phyloP scores from a whole-genome alignment of 768 basidiomycete genomes.

The Chalciporus chontae region DNA sequence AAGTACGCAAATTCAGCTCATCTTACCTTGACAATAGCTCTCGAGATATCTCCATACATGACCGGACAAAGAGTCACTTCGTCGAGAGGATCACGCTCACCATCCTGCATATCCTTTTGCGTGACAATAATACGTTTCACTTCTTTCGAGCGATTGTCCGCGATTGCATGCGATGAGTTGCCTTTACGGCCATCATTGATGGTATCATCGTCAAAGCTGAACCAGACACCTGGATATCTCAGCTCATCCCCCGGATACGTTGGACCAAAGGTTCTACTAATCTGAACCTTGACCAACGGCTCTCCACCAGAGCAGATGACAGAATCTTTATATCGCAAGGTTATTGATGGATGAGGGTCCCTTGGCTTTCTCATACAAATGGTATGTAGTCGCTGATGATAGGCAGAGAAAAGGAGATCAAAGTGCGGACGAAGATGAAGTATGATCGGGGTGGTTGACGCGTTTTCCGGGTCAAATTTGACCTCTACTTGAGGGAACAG shows the following conservation, averaged over 20 bases:
- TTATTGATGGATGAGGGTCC: slow-evolving; percentile 63
- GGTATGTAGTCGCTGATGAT: slow-evolving; percentile 74
- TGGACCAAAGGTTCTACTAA: slow-evolving; percentile 75
- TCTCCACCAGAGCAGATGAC: slow-evolving; percentile 61
- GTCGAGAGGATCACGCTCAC: slow-evolving; percentile 63
- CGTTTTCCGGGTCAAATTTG: slow-evolving; percentile 74
- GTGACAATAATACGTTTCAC: slow-evolving; percentile 73
- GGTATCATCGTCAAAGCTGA: slow-evolving; percentile 77
- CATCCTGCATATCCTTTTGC: slow-evolving; percentile 59
- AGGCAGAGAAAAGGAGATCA: slow-evolving; percentile 80
- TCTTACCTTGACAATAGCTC: slow-evolving; percentile 64
- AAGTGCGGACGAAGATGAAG: slow-evolving; percentile 78
- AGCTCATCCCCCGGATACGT: slow-evolving; percentile 78
- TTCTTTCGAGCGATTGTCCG: slow-evolving; percentile 66
- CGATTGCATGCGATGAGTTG: slow-evolving; percentile 29
- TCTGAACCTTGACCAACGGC: slow-evolving; percentile 57
- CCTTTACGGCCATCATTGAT: slow-evolving; percentile 53
- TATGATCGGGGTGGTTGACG: slow-evolving; percentile 69
- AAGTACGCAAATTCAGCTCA: too few species aligned
- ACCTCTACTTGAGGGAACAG: slow-evolving; percentile 79
- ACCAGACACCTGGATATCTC: slow-evolving; percentile 80
- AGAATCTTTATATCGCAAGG: slow-evolving; percentile 62
- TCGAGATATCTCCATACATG: slow-evolving; percentile 71
- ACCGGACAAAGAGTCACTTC: slow-evolving; percentile 61
- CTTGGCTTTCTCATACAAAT: slow-evolving; percentile 69